These are phyloP conservation scores for Gyrodon lividus DNA, from an alignment of 768 basidiomycete genomes.

Conservation along the genomic window DNA sequence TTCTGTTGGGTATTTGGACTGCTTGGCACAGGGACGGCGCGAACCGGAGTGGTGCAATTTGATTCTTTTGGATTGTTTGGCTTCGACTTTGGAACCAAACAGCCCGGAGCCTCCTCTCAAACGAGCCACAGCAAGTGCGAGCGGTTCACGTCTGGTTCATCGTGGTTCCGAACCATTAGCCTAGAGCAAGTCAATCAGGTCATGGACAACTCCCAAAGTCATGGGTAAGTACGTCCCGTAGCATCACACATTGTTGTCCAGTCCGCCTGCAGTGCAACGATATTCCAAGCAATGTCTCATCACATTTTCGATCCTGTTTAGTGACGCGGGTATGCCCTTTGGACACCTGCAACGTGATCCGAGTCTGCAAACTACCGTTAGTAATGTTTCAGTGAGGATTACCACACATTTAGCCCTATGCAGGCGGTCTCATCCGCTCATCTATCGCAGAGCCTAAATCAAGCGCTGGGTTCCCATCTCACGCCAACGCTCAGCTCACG, in stretches of 20 bases:
- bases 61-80: slow-evolving; percentile 20
- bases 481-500: slow-evolving; percentile 37
- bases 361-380: slow-evolving; percentile 41
- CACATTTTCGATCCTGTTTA: slow-evolving; percentile 29
- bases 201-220: slow-evolving; percentile 35
- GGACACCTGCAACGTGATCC: slow-evolving; percentile 58
- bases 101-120: slow-evolving; percentile 23
- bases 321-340: slow-evolving; percentile 63
- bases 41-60: slow-evolving; percentile 27
- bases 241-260: not conserved
- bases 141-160: slow-evolving; percentile 37
- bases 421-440: slow-evolving; percentile 28
- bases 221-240: slow-evolving; percentile 31
- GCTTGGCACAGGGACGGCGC: not conserved
- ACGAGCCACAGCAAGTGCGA: slow-evolving; percentile 34
- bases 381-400: slow-evolving; percentile 56
- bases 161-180: slow-evolving; percentile 32
- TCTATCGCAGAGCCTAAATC: slow-evolving; percentile 50
- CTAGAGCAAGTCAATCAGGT: slow-evolving; percentile 9
- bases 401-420: slow-evolving; percentile 16
- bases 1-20: slow-evolving; percentile 1
- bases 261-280: not conserved
- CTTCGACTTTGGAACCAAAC: slow-evolving; percentile 15
- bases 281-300: slow-evolving; percentile 13
- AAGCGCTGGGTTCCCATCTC: slow-evolving; percentile 57